Percentiles rank a stretch among this genome's conserved stretches.
Conservation (phyloP, 495 filamentous ascomycete species). For the Penicillium coprophilum region DNA sequence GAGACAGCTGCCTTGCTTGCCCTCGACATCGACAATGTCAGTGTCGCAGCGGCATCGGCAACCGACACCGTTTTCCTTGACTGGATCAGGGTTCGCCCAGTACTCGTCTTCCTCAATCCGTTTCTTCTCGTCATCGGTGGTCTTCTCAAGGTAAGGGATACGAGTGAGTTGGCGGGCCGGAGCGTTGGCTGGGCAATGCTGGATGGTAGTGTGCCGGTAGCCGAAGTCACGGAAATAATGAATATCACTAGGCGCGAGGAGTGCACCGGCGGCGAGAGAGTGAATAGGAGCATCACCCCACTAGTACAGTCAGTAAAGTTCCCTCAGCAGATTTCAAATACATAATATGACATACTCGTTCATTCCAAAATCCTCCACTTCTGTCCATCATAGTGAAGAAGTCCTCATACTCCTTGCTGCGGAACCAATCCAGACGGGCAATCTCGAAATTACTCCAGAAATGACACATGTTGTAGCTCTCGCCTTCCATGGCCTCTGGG, state of each 20-base stretch:
- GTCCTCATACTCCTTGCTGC: constrained; percentile 93
- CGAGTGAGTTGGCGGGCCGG: constrained; percentile 83
- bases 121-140: constrained; percentile 80
- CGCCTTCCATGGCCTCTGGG: constrained; percentile 92
- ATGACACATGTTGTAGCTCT: constrained; percentile 99
- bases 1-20: constrained; percentile 92
- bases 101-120: constrained; percentile 94
- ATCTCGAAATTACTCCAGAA: constrained; percentile 99
- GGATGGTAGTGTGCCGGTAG: constrained; percentile 97
- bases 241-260: constrained; percentile 79
- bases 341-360: constrained; percentile 65
- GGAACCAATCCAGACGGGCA: constrained; percentile 89
- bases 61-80: constrained; percentile 94
- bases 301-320: constrained; percentile 42
- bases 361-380: constrained; percentile 98
- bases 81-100: constrained; percentile 83
- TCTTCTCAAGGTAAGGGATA: constrained; percentile 79
- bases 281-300: constrained; percentile 99
- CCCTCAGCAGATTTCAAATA: not conserved
- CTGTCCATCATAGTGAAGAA: constrained; percentile 99
- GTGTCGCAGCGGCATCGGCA: constrained; percentile 97
- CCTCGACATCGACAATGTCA: constrained; percentile 97
- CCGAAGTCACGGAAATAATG: constrained; percentile 99
- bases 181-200: constrained; percentile 97
- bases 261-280: constrained; percentile 89